Conservation (phyloP, 164 flowering plant species). For the Paratinospora sagittata region DNA sequence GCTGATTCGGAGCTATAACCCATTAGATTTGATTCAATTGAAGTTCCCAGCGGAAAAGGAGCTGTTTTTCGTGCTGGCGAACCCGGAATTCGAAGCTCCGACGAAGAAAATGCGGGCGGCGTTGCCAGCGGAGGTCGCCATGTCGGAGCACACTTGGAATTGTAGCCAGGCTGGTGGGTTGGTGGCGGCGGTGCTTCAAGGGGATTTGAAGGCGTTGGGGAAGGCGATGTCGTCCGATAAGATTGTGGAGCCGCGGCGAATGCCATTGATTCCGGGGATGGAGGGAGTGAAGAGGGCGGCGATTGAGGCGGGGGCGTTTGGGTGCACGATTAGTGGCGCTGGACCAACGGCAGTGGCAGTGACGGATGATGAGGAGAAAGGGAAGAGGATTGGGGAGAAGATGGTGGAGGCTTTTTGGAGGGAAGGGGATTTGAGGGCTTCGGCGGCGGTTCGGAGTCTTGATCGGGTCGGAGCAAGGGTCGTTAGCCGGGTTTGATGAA, state of each 20-base stretch:
- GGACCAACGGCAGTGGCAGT: slow-evolving; percentile 93
- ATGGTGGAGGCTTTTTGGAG: slow-evolving; percentile 77
- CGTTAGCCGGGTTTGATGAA: slow-evolving; percentile 35
- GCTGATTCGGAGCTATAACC: slow-evolving; percentile 60
- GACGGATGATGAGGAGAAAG: slow-evolving; percentile 51
- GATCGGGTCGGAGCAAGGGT: slow-evolving; percentile 85
- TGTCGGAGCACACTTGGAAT: slow-evolving; percentile 78
- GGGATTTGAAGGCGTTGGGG: slow-evolving; percentile 57
- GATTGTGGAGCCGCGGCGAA: slow-evolving; percentile 78
- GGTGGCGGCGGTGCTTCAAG: slow-evolving; percentile 66
- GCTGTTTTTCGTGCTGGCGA: slow-evolving; percentile 64
- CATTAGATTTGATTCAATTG: slow-evolving; percentile 52
- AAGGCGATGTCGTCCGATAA: slow-evolving; percentile 67
- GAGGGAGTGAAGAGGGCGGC: slow-evolving; percentile 77
- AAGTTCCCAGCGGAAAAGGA: slow-evolving; percentile 54
- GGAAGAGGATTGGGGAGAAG: slow-evolving; percentile 50
- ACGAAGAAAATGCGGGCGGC: slow-evolving; percentile 89
- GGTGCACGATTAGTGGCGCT: slow-evolving; percentile 92
- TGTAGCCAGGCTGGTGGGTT: slow-evolving; percentile 79
- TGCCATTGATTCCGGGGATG: slow-evolving; percentile 90
- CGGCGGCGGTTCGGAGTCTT: slow-evolving; percentile 45
- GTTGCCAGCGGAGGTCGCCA: slow-evolving; percentile 57
- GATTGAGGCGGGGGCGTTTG: slow-evolving; percentile 73
- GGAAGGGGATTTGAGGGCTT: slow-evolving; percentile 60
- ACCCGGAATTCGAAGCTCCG: slow-evolving; percentile 89